phyloP scores from a whole-genome alignment of 2,329 filamentous ascomycete species.

The Fusarium nodosum region DNA sequence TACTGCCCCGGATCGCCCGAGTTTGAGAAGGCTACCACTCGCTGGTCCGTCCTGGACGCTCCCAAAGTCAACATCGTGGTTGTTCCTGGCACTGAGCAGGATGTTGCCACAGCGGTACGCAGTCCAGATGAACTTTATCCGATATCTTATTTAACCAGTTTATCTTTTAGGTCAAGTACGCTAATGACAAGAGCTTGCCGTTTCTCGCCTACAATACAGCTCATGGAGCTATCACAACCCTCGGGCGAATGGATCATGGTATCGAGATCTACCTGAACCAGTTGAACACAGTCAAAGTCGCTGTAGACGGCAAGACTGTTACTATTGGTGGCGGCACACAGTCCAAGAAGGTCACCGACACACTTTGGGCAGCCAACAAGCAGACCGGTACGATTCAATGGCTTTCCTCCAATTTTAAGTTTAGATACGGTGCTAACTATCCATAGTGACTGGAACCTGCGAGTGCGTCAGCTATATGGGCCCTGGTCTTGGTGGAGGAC shows the following conservation, averaged over 20 bases:
- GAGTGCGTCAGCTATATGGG: constrained; percentile 51
- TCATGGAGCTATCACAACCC: constrained; percentile 64
- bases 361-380: constrained; percentile 64
- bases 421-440: neutral
- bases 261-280: constrained; percentile 64
- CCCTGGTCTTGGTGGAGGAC: constrained; percentile 51
- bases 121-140: rapidly evolving
- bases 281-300: constrained; percentile 59
- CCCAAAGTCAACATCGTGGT: constrained; percentile 63
- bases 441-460: constrained; percentile 45
- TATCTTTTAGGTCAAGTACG: constrained; percentile 55
- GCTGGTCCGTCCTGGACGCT: constrained; percentile 61
- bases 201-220: constrained; percentile 67
- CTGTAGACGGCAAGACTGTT: constrained; percentile 60
- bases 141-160: neutral
- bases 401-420: no score
- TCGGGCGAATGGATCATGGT: constrained; percentile 63
- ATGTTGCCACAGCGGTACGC: constrained; percentile 63
- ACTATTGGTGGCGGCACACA: constrained; percentile 63
- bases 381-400: constrained; percentile 58
- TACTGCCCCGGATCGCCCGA: constrained; percentile 58
- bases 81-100: constrained; percentile 61
- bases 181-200: constrained; percentile 61
- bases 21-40: constrained; percentile 56
- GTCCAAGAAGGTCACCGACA: constrained; percentile 61